Conservation (phyloP, 192 early-diverging fungal genomes). For the Coemansia brasiliensis region DNA sequence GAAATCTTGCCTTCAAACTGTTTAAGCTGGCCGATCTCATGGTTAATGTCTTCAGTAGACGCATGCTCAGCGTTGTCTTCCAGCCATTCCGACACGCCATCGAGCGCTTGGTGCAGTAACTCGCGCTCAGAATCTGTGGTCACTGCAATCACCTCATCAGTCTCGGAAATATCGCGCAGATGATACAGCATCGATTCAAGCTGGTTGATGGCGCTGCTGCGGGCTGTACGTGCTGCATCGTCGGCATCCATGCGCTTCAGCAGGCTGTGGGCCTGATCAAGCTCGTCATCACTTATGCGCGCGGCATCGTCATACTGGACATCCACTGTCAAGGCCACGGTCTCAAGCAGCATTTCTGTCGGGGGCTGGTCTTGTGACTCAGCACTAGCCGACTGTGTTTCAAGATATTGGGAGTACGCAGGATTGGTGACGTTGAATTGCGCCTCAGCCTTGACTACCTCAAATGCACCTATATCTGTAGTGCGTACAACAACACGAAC, state of each 20-base stretch:
- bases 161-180: slow-evolving; percentile 76
- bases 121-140: slow-evolving; percentile 72
- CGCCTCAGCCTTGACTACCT: slow-evolving; percentile 60
- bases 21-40: slow-evolving; percentile 42
- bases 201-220: slow-evolving; percentile 82
- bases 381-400: slow-evolving; percentile 49
- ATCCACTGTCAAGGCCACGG: slow-evolving; percentile 61
- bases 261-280: slow-evolving; percentile 52
- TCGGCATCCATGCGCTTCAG: slow-evolving; percentile 69
- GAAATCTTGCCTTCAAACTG: slow-evolving; percentile 49
- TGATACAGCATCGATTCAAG: slow-evolving; percentile 91
- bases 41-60: slow-evolving; percentile 38
- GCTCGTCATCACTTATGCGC: slow-evolving; percentile 52
- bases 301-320: slow-evolving; percentile 58
- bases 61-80: slow-evolving; percentile 78
- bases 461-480: slow-evolving; percentile 73
- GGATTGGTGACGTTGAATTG: slow-evolving; percentile 56
- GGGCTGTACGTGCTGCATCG: slow-evolving; percentile 67
- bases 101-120: slow-evolving; percentile 58
- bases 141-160: slow-evolving; percentile 69
- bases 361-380: slow-evolving; percentile 40
- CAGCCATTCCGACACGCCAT: slow-evolving; percentile 78
- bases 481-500: slow-evolving; percentile 82
- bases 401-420: slow-evolving; percentile 24
- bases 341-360: slow-evolving; percentile 17